Percentiles rank a stretch among this genome's conserved stretches.
Evolutionary conservation across 768 basidiomycete genomes (phyloP).

Genomic region (Hygrocybe punicea): DNA sequence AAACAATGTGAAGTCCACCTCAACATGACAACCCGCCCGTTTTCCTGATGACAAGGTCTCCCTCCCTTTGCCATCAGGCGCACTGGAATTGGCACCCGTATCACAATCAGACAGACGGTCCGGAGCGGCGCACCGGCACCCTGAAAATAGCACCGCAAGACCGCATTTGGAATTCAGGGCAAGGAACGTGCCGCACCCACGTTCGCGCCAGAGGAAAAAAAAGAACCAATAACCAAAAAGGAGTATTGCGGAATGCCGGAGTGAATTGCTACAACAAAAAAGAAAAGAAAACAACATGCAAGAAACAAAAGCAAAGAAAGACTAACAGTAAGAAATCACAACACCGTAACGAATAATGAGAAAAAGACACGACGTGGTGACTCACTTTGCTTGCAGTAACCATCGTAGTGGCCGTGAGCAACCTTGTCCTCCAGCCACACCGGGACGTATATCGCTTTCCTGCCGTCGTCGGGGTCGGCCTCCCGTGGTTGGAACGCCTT

Average conservation of each 20-base stretch:
- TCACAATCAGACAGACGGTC: too few species aligned
- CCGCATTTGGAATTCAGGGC: too few species aligned
- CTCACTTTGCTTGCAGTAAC: slow-evolving; percentile 96
- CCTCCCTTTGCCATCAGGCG: too few species aligned
- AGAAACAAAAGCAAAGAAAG: too few species aligned
- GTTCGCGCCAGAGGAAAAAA: not conserved
- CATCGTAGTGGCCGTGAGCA: slow-evolving; percentile 93
- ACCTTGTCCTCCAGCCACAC: slow-evolving; percentile 90
- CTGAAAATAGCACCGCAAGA: too few species aligned
- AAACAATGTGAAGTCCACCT: too few species aligned
- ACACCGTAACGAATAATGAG: not conserved
- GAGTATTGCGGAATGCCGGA: not conserved
- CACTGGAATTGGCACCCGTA: too few species aligned
- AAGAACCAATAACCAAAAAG: not conserved
- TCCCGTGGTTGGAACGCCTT: slow-evolving; percentile 58
- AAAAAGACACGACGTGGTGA: slow-evolving; percentile 14
- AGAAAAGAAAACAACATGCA: too few species aligned
- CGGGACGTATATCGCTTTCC: slow-evolving; percentile 74
- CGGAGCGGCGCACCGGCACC: too few species aligned
- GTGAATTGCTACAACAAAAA: slow-evolving; percentile 13
- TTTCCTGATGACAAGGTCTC: too few species aligned
- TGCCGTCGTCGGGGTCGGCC: slow-evolving; percentile 50
- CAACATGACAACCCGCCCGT: too few species aligned
- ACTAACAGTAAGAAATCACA: too few species aligned
- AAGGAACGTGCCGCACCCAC: not conserved